Evolutionary conservation across 2,329 filamentous ascomycete genomes (phyloP), one percentile per base, ranked within the genome.

Genomic region (Scedosporium boydii): DNA sequence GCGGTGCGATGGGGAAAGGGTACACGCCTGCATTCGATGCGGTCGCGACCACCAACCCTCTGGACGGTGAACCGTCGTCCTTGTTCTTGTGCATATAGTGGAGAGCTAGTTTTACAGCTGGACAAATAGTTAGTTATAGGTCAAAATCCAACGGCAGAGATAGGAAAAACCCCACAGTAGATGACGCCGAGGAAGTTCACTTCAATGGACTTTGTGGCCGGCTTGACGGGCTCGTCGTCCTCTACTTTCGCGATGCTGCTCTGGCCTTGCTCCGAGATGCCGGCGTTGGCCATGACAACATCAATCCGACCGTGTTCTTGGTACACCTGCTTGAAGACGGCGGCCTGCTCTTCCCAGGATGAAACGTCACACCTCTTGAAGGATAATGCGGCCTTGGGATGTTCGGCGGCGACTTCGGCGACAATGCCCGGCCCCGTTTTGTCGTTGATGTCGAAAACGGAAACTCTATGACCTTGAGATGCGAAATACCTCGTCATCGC

Each of bases 21-120:
- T 83, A 83, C 1, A 83, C 59, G 0, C 80, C 81, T 1, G 78
- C 80, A 67, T 82, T 82, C 3, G 80, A 82, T 0, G 80, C 76
- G 0, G 81, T 83, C 71, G 80, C 82, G 59, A 83, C 74, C 51
- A 83, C 80, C 6, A 72, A 73, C 0, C 80, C 79, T 27, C 74
- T 72, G n/a, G 74, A 68, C 27, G 65, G 64, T 12, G 67, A 57
- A 12, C 23, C 3, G 51, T 70, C 63, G 0, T 70, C 66, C 2
- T 62, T 57, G 61, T 80, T 81, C 66, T 77, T 79, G 23, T 73
- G 71, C 70, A 83, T 78, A 64, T 83, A 83, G 65, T 82, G 75
- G 6, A 75, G 73, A 0, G 74, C 80, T 10, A 83, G 68, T 65
- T 81, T 80, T 26, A 81, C 73, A 6, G 78, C 79, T 82, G 55